Evolutionary conservation across 495 filamentous ascomycete species (phyloP).

Genomic region (Neurospora sp.): DNA sequence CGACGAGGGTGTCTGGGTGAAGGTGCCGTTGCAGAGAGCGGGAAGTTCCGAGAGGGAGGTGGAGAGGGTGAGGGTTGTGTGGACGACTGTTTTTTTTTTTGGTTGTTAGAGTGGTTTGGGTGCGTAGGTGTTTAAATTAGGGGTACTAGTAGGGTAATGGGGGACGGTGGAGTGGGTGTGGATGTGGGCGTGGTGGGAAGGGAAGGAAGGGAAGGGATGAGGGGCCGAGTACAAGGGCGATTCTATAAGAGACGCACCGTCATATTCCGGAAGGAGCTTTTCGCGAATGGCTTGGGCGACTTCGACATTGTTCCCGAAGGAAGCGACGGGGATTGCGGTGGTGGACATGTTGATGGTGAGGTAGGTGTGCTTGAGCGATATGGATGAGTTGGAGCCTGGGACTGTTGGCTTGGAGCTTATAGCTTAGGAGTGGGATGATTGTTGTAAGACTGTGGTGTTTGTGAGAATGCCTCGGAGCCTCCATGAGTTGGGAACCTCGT

Average conservation of each 20-base stretch:
- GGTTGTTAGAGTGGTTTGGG: no score
- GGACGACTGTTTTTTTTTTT: constrained; percentile 10
- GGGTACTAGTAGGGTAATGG: no score
- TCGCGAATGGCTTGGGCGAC: constrained; percentile 12
- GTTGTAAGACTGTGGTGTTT: background rate
- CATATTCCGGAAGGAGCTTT: constrained; percentile 20
- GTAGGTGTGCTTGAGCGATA: background rate
- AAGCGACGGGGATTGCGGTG: constrained; percentile 16
- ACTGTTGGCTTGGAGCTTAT: background rate
- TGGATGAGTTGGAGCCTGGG: background rate
- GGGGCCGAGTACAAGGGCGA: no score
- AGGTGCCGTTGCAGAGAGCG: constrained; percentile 8
- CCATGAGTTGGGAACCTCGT: background rate
- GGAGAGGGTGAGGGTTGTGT: constrained; percentile 13
- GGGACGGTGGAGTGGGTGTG: background rate
- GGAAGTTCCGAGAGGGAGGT: constrained; percentile 17
- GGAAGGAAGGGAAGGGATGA: background rate
- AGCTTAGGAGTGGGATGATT: background rate
- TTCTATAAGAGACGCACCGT: constrained; percentile 4
- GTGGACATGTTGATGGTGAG: background rate
- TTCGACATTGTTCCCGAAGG: constrained; percentile 15
- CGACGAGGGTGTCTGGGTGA: constrained; percentile 1
- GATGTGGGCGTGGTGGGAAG: background rate
- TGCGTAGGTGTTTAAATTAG: no score
- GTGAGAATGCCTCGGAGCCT: background rate